phyloP scores from a whole-genome alignment of 805 yeast genomes.

The Saccharomyces eubayanus region DNA sequence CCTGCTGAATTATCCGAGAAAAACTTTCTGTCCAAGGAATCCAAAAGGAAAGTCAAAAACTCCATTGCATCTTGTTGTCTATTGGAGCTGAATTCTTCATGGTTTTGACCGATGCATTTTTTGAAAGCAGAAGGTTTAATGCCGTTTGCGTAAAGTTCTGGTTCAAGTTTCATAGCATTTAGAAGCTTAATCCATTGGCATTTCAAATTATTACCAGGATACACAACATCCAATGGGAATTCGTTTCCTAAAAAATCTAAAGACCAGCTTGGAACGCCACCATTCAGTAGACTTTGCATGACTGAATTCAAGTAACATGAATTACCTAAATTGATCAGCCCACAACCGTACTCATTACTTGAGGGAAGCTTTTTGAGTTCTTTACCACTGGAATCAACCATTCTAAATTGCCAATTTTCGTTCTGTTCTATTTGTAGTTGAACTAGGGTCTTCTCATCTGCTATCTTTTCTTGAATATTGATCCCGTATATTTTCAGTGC shows the following conservation, averaged over 20 bases:
- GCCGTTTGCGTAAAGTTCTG: slow-evolving; percentile 58
- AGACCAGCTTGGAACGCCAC: slow-evolving; percentile 29
- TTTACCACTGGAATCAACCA: slow-evolving; percentile 65
- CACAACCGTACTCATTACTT: slow-evolving; percentile 51
- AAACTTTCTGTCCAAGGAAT: slow-evolving; percentile 47
- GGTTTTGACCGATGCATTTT: slow-evolving; percentile 63
- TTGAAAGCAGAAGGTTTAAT: slow-evolving; percentile 72
- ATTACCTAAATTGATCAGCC: slow-evolving; percentile 84
- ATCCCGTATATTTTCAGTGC: slow-evolving; percentile 54
- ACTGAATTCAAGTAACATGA: slow-evolving; percentile 85
- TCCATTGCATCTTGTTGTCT: slow-evolving; percentile 95
- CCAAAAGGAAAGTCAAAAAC: slow-evolving; percentile 61
- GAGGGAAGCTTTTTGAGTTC: slow-evolving; percentile 44
- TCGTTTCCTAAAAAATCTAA: slow-evolving; percentile 32
- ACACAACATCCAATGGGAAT: slow-evolving; percentile 34
- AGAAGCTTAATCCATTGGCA: slow-evolving; percentile 72
- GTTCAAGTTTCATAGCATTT: slow-evolving; percentile 54
- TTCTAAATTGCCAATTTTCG: slow-evolving; percentile 83
- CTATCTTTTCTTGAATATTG: slow-evolving; percentile 43
- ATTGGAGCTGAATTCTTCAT: slow-evolving; percentile 76
- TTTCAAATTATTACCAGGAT: slow-evolving; percentile 58
- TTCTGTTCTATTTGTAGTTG: slow-evolving; percentile 92
- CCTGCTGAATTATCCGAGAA: slow-evolving; percentile 11
- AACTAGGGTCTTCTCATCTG: slow-evolving; percentile 80
- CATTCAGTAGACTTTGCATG: slow-evolving; percentile 56